These are phyloP conservation scores for Candida multigemmis DNA, from an alignment of 805 yeast genomes.

Conservation along the genomic window DNA sequence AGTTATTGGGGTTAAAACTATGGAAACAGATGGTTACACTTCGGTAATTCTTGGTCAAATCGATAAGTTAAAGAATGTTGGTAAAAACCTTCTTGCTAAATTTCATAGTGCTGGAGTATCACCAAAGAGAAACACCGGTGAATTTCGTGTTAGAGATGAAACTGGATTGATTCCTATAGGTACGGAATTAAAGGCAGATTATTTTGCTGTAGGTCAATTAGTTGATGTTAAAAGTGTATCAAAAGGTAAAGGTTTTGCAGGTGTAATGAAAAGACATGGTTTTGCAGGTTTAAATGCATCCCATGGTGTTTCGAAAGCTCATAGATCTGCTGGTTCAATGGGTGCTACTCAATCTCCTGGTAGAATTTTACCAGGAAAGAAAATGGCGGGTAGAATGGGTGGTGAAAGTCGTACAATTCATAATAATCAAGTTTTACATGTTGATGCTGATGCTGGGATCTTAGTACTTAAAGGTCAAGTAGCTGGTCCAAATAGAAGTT, in stretches of 20 bases:
- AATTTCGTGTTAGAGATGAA: constrained; percentile 68
- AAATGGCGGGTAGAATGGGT: constrained; percentile 98
- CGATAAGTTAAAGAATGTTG: constrained; percentile 51
- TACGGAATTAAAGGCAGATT: constrained; percentile 71
- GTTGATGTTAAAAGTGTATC: constrained; percentile 74
- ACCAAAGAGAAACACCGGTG: constrained; percentile 69
- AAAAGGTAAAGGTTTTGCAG: constrained; percentile 95
- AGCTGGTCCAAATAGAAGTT: constrained; percentile 78
- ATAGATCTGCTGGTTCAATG: constrained; percentile 94
- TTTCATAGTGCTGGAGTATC: constrained; percentile 73
- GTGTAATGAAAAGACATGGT: constrained; percentile 95
- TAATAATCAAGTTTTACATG: constrained; percentile 68
- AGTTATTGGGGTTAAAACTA: constrained; percentile 65
- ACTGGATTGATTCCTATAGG: constrained; percentile 68
- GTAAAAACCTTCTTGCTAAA: constrained; percentile 58
- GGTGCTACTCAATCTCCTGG: constrained; percentile 97
- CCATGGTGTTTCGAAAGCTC: constrained; percentile 91
- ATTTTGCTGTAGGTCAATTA: constrained; percentile 71
- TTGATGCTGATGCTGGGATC: constrained; percentile 74
- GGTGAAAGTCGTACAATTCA: constrained; percentile 62
- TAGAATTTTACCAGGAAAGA: constrained; percentile 91
- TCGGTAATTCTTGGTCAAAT: constrained; percentile 89
- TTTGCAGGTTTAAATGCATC: constrained; percentile 86
- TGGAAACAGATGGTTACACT: constrained; percentile 66
- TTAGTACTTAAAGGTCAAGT: constrained; percentile 70